Evolutionary conservation across 2,329 filamentous ascomycete genomes (phyloP).

Genomic region (Ceratocystis diversiconidia): DNA sequence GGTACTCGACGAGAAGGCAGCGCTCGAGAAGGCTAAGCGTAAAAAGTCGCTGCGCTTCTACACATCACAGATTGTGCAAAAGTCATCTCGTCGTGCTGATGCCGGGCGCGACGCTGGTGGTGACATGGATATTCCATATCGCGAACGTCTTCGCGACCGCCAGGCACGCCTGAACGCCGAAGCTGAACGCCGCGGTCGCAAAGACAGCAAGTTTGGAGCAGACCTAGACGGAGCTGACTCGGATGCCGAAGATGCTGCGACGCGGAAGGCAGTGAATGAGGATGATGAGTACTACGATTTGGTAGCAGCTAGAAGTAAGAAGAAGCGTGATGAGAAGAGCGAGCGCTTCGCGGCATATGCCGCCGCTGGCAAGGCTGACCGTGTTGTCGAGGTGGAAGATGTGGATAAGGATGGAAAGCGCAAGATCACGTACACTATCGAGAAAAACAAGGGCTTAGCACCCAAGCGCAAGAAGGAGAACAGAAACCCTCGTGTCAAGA

Average conservation of each 20-base stretch:
- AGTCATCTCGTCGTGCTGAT: slow-evolving; percentile 68
- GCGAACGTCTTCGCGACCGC: slow-evolving; percentile 75
- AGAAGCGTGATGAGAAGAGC: slow-evolving; percentile 60
- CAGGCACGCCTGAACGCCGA: slow-evolving; percentile 78
- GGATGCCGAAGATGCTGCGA: slow-evolving; percentile 15
- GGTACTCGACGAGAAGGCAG: slow-evolving; percentile 58
- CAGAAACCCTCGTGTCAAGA: slow-evolving; percentile 92
- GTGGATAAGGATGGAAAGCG: slow-evolving; percentile 76
- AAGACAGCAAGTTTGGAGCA: slow-evolving; percentile 46
- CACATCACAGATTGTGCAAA: slow-evolving; percentile 92
- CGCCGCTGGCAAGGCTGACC: slow-evolving; percentile 48
- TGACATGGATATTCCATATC: slow-evolving; percentile 71
- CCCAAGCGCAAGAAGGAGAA: slow-evolving; percentile 87
- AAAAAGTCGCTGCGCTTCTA: slow-evolving; percentile 95
- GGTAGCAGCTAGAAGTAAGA: slow-evolving; percentile 53
- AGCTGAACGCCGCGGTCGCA: slow-evolving; percentile 68
- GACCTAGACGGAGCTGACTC: slow-evolving; percentile 50
- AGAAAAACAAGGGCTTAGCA: slow-evolving; percentile 93
- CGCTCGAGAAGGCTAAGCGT: slow-evolving; percentile 72
- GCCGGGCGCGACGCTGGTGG: slow-evolving; percentile 63
- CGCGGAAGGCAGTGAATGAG: slow-evolving; percentile 41
- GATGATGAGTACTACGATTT: slow-evolving; percentile 84
- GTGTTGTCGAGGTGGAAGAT: slow-evolving; percentile 50
- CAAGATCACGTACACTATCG: slow-evolving; percentile 82
- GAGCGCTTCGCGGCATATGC: slow-evolving; percentile 42